phyloP scores from a whole-genome alignment of 164 flowering plant species.

The Piper longum region DNA sequence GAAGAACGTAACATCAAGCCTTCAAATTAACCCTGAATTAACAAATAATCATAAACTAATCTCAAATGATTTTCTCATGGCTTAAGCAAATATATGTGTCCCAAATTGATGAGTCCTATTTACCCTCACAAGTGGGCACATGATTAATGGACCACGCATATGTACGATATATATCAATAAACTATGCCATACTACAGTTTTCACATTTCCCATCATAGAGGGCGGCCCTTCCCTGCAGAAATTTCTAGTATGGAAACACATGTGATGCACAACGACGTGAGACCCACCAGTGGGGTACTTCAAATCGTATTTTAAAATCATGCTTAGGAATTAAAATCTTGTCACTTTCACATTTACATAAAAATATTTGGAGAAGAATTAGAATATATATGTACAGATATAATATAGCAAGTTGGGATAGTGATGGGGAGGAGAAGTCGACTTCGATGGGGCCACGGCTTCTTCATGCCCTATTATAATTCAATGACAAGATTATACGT shows the following conservation, averaged over 20 bases:
- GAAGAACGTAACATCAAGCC: no score
- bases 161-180: neutral
- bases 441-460: neutral
- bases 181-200: neutral
- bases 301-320: neutral
- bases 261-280: slow-evolving; percentile 2
- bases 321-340: neutral
- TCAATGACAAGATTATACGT: neutral
- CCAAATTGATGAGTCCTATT: neutral
- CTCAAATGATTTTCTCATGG: neutral
- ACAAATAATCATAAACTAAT: neutral
- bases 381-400: no score
- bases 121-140: neutral
- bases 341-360: neutral
- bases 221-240: neutral
- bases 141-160: neutral
- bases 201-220: neutral
- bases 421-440: slow-evolving; percentile 2
- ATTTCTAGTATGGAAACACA: neutral
- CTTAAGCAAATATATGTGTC: neutral
- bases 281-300: neutral
- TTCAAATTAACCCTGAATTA: no score
- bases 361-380: neutral
- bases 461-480: neutral
- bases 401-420: neutral